Percentiles rank a stretch among this genome's conserved stretches.
Evolutionary conservation across 208 protist species (phyloP).

Genomic region (Wallacemonas rigidus): DNA sequence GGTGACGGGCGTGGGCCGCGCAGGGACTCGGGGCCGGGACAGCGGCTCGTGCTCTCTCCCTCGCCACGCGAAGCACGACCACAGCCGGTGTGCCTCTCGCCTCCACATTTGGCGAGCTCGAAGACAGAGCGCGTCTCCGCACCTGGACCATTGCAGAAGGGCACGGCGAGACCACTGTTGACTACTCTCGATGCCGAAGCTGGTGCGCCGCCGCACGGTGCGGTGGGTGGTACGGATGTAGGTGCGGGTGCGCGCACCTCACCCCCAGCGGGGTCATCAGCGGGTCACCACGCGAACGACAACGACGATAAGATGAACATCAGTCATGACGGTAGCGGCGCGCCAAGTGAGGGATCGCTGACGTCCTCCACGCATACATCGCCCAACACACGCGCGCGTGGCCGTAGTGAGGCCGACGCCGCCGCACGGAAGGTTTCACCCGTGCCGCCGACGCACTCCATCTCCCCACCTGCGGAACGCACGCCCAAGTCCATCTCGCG

Average conservation of each 20-base stretch:
- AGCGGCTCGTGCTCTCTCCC: not conserved
- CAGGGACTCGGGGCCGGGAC: not conserved
- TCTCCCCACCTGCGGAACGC: conserved; percentile 1
- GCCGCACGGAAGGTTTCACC: too few species aligned
- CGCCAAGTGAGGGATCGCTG: not conserved
- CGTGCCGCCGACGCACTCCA: not conserved
- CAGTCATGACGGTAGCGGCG: too few species aligned
- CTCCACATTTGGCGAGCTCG: not conserved
- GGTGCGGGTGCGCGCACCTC: too few species aligned
- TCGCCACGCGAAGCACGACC: not conserved
- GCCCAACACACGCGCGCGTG: not conserved
- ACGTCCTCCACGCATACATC: not conserved
- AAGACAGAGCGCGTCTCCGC: not conserved
- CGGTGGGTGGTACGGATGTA: too few species aligned
- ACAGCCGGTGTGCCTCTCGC: not conserved
- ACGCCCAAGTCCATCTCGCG: conserved; percentile 7
- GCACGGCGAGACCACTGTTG: not conserved
- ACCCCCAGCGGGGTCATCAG: too few species aligned
- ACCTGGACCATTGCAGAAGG: not conserved
- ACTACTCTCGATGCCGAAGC: not conserved
- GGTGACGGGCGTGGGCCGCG: too few species aligned
- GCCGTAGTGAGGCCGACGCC: too few species aligned
- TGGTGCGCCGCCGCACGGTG: too few species aligned
- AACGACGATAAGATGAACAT: too few species aligned
- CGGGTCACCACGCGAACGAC: too few species aligned